Evolutionary conservation across 1,284 basidiomycete species (phyloP).

Genomic region (Rhodotorula sp.): DNA sequence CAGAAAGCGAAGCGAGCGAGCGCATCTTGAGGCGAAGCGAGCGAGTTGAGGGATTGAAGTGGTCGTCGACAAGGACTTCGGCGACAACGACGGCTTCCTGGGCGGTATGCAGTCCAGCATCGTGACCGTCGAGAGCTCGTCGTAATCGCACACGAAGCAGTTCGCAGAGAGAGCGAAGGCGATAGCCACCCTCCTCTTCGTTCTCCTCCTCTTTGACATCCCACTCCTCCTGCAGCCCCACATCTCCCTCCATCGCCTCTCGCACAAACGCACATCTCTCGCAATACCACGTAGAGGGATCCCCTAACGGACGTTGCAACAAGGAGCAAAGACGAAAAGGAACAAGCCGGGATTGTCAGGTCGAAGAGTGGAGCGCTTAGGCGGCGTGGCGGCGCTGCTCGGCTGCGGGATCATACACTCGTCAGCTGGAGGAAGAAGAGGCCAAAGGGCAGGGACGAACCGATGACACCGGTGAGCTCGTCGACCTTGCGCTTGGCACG

Average conservation of each 20-base stretch:
- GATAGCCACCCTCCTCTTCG: neutral
- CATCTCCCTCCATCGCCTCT: neutral
- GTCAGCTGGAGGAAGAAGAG: neutral
- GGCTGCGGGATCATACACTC: constrained; percentile 6
- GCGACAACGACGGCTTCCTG: too few relatives aligned
- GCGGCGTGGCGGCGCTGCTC: constrained; percentile 37
- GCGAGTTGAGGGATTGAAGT: too few relatives aligned
- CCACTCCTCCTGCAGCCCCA: neutral
- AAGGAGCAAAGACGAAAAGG: neutral
- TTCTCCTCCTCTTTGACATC: neutral
- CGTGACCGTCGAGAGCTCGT: too few relatives aligned
- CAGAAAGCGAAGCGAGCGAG: too few relatives aligned
- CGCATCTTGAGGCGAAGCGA: too few relatives aligned
- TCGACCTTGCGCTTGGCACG: constrained; percentile 95
- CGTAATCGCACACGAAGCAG: neutral
- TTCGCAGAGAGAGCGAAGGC: neutral
- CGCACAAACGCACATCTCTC: neutral
- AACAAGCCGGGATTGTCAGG: neutral
- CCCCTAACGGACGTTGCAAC: neutral
- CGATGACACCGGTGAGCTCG: constrained; percentile 82
- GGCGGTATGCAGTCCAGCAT: too few relatives aligned
- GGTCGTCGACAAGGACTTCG: too few relatives aligned
- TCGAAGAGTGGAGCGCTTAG: constrained; percentile 9
- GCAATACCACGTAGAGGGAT: neutral
- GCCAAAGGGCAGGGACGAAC: constrained; percentile 5